Percentiles rank a stretch among this genome's conserved stretches.
Conservation (phyloP, 257 asterid genomes). For the Prunella vulgaris region DNA sequence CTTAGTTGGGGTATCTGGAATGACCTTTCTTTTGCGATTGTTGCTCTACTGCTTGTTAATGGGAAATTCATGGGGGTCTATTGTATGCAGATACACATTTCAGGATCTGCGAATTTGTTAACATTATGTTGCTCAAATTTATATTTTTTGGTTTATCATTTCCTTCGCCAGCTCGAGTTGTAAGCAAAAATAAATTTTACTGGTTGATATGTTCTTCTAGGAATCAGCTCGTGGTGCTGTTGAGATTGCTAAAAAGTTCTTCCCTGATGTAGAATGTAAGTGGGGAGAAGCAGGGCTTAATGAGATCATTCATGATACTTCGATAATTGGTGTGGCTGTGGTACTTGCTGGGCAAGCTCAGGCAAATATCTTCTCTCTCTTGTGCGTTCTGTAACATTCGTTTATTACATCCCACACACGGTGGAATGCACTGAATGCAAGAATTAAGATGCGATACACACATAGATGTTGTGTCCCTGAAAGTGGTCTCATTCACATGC, state of each 20-base stretch:
- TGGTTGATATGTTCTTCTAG: conserved; percentile 31
- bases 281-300: conserved; percentile 91
- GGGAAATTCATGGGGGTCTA: not conserved
- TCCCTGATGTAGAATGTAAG: conserved; percentile 78
- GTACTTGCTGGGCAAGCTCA: conserved; percentile 89
- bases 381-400: not conserved
- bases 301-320: conserved; percentile 67
- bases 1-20: not conserved
- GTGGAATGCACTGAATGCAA: too few relatives aligned
- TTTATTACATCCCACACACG: not conserved
- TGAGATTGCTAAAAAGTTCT: conserved; percentile 62
- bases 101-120: not conserved
- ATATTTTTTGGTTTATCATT: not conserved
- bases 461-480: too few relatives aligned
- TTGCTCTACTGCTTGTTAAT: not conserved
- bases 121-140: too few relatives aligned
- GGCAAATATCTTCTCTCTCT: conserved; percentile 38
- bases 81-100: not conserved
- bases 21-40: not conserved
- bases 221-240: conserved; percentile 80
- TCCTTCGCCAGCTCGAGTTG: not conserved
- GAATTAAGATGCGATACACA: too few relatives aligned
- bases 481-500: too few relatives aligned
- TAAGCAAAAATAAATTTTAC: not conserved
- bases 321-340: conserved; percentile 71